phyloP scores from a whole-genome alignment of 2,329 filamentous ascomycete genomes.

The Colletotrichum sp. region DNA sequence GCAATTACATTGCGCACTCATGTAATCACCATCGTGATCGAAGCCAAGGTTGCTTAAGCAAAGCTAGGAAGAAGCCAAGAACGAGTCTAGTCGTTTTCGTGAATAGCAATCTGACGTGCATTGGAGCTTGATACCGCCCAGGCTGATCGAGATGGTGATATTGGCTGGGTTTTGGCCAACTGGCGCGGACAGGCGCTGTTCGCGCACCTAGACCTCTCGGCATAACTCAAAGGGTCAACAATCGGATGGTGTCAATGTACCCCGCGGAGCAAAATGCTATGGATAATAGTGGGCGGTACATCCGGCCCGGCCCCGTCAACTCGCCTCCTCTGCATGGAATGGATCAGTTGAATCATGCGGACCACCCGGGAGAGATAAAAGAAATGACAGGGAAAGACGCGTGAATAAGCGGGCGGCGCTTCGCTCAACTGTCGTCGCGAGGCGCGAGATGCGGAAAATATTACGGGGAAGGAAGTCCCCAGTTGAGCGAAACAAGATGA shows the following conservation, averaged over 20 bases:
- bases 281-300: background rate
- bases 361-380: background rate
- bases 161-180: background rate
- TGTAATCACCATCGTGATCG: background rate
- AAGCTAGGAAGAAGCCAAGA: background rate
- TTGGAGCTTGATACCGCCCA: background rate
- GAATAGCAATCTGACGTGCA: background rate
- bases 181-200: background rate
- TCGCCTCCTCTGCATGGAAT: background rate
- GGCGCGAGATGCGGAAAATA: background rate
- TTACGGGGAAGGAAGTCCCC: background rate
- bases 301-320: background rate
- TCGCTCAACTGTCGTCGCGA: background rate
- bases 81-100: background rate
- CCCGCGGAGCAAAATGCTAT: background rate
- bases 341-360: constrained; percentile 6
- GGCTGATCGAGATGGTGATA: background rate
- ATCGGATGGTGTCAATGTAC: constrained; percentile 1
- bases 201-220: background rate
- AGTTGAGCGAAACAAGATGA: constrained; percentile 1
- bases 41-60: background rate
- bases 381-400: background rate
- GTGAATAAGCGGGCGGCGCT: background rate
- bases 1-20: background rate
- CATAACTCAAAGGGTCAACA: background rate